A percentile compares a stretch with the other conserved stretches of the same genome.
These are phyloP conservation scores for Debaryomyces maramus DNA, from an alignment of 805 yeast genomes.

Conservation along the genomic window DNA sequence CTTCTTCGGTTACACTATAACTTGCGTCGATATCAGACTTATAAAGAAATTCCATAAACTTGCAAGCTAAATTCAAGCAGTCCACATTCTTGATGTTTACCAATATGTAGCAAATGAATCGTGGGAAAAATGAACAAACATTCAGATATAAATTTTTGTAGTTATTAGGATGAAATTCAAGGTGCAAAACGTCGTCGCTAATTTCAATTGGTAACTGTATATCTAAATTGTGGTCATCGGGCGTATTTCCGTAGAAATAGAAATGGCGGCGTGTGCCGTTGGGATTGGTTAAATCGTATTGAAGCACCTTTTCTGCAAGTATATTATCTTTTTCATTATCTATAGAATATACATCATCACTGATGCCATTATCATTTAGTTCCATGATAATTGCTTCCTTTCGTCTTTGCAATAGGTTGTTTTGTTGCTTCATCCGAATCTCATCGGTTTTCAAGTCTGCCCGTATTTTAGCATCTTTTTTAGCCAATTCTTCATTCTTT, in stretches of 20 bases:
- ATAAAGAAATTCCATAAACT: neutral
- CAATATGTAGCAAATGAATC: constrained; percentile 9
- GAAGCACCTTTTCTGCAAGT: constrained; percentile 18
- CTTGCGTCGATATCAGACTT: neutral
- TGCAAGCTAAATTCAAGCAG: constrained; percentile 4
- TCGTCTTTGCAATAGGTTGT: constrained; percentile 11
- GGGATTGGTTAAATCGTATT: too few relatives aligned
- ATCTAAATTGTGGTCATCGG: neutral
- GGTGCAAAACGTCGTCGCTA: neutral
- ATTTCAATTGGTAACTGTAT: neutral
- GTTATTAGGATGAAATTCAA: neutral
- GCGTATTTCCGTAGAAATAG: constrained; percentile 17
- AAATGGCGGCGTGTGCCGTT: constrained; percentile 19
- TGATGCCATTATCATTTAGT: constrained; percentile 33
- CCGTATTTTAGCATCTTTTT: constrained; percentile 19
- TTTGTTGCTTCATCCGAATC: constrained; percentile 14
- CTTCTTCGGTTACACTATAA: neutral
- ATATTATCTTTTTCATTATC: constrained; percentile 16
- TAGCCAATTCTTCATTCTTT: constrained; percentile 23
- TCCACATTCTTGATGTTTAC: constrained; percentile 5
- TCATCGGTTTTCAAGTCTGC: constrained; percentile 19
- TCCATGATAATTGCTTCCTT: constrained; percentile 22
- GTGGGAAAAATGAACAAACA: constrained; percentile 1
- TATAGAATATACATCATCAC: constrained; percentile 16
- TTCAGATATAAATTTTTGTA: neutral